These are phyloP conservation scores for Aspergillus pseudoglaucus DNA, from an alignment of 2,329 filamentous ascomycete genomes.

Conservation along the genomic window DNA sequence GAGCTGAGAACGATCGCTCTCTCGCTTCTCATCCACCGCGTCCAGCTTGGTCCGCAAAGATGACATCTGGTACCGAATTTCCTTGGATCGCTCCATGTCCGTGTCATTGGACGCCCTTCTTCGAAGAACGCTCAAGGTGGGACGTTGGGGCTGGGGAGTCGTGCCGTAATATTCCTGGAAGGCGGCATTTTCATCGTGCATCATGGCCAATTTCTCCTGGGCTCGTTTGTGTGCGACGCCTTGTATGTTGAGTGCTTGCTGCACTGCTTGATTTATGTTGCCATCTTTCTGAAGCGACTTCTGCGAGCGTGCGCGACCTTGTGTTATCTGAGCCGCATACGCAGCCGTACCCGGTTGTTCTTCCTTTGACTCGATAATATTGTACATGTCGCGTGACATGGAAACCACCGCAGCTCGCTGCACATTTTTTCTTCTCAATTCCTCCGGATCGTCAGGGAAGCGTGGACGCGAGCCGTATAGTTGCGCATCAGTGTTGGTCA, in stretches of 20 bases:
- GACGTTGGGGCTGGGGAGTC: conserved; percentile 39
- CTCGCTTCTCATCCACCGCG: conserved; percentile 39
- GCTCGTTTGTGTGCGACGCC: conserved; percentile 83
- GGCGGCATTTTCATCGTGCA: conserved; percentile 64
- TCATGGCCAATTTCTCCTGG: conserved; percentile 71
- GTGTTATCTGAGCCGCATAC: conserved; percentile 27
- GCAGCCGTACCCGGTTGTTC: conserved; percentile 14
- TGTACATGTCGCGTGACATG: conserved; percentile 86
- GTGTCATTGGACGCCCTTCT: conserved; percentile 64
- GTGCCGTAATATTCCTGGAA: conserved; percentile 73
- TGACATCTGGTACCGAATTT: conserved; percentile 73
- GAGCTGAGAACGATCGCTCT: conserved; percentile 66
- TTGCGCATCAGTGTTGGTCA: conserved; percentile 62
- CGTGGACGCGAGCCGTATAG: conserved; percentile 75
- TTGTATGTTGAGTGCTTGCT: conserved; percentile 53
- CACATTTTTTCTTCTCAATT: conserved; percentile 64
- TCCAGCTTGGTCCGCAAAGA: conserved; percentile 63
- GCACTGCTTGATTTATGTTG: conserved; percentile 8
- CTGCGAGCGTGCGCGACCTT: conserved; percentile 26
- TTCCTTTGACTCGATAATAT: conserved; percentile 44
- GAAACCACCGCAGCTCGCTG: conserved; percentile 76
- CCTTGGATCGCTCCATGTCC: conserved; percentile 62
- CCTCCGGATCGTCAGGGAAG: conserved; percentile 64
- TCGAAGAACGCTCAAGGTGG: conserved; percentile 50
- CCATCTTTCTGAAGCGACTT: conserved; percentile 23